phyloP scores from a whole-genome alignment of 2,329 filamentous ascomycete genomes.

The Trichoderma simmonsii region DNA sequence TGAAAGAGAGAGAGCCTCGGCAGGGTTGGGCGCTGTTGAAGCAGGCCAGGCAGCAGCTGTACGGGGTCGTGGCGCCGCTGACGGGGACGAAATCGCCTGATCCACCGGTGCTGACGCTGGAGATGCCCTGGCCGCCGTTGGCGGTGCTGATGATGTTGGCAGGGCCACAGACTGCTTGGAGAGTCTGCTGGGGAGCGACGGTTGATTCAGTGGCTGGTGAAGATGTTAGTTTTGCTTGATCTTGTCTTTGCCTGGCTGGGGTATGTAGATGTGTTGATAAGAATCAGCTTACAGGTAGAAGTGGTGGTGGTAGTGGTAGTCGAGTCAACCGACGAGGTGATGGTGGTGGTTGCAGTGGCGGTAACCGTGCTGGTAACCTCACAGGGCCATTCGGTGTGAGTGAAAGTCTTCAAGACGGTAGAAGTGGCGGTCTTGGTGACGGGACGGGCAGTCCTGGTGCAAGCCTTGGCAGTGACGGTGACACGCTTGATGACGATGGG shows the following conservation, averaged over 20 bases:
- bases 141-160: not conserved
- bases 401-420: not conserved
- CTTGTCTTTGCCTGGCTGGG: not conserved
- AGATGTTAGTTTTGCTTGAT: not conserved
- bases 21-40: not conserved
- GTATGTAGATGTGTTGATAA: not conserved
- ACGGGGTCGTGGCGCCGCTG: not conserved
- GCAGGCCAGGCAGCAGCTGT: not conserved
- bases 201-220: not conserved
- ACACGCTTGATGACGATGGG: conserved; percentile 3
- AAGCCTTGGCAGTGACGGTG: conserved; percentile 1
- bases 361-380: conserved; percentile 15
- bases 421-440: not conserved
- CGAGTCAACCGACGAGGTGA: not conserved
- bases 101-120: not conserved
- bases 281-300: not conserved
- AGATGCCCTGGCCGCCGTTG: not conserved
- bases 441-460: conserved; percentile 5
- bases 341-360: not conserved
- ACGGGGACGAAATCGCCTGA: not conserved
- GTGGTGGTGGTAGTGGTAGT: not conserved
- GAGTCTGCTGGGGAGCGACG: not conserved
- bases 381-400: not conserved
- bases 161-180: conserved; percentile 6
- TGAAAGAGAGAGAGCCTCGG: not conserved